Evolutionary conservation across 2,329 filamentous ascomycete genomes (phyloP).

Genomic region (Drechslerella stenobrocha): DNA sequence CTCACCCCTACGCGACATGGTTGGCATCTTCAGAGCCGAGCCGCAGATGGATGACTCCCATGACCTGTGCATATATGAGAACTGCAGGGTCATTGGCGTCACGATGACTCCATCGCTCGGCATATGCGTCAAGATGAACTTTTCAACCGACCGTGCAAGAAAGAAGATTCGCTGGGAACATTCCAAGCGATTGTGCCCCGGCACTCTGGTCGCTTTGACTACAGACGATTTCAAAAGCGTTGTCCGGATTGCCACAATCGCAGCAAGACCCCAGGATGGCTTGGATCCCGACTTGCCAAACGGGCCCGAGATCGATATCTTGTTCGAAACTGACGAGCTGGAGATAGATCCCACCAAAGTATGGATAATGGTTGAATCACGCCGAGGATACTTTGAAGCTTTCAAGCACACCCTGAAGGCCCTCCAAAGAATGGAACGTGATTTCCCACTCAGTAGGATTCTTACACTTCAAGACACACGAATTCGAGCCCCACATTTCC

Average conservation of each 20-base stretch:
- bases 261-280: constrained; percentile 67
- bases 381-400: constrained; percentile 75
- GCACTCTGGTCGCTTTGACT: constrained; percentile 62
- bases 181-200: constrained; percentile 61
- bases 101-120: constrained; percentile 60
- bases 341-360: constrained; percentile 70
- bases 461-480: constrained; percentile 60
- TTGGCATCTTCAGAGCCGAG: constrained; percentile 62
- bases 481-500: constrained; percentile 61
- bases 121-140: constrained; percentile 62
- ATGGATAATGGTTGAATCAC: constrained; percentile 77
- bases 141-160: constrained; percentile 68
- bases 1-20: constrained; percentile 69
- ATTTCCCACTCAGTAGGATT: constrained; percentile 67
- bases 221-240: constrained; percentile 66
- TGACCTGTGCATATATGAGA: constrained; percentile 69
- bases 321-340: constrained; percentile 65
- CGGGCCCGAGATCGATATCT: constrained; percentile 68
- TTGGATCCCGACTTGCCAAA: constrained; percentile 67
- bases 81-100: constrained; percentile 64
- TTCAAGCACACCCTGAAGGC: constrained; percentile 72
- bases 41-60: constrained; percentile 64
- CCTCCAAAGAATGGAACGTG: constrained; percentile 66
- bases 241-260: constrained; percentile 73
- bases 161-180: constrained; percentile 69